phyloP scores from a whole-genome alignment of 495 filamentous ascomycete genomes.

The Chaetomium fimeti region DNA sequence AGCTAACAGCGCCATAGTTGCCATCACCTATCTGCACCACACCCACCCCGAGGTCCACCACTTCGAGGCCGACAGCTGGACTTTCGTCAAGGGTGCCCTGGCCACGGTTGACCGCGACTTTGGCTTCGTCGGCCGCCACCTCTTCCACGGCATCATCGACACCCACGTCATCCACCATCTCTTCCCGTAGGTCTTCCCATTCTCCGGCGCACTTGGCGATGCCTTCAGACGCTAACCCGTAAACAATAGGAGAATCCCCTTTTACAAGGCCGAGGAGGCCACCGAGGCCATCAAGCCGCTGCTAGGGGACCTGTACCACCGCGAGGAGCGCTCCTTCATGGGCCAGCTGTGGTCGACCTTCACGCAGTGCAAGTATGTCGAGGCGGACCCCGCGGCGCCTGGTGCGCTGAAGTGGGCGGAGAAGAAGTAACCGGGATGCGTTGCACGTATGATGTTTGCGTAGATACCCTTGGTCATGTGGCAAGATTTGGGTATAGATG shows the following conservation, averaged over 20 bases:
- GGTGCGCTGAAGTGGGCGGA: slow-evolving; percentile 38
- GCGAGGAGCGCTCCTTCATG: slow-evolving; percentile 46
- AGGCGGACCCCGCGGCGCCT: slow-evolving; percentile 34
- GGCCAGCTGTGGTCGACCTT: slow-evolving; percentile 39
- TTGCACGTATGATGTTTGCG: not conserved
- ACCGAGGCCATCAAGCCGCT: slow-evolving; percentile 76
- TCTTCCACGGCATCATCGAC: slow-evolving; percentile 89
- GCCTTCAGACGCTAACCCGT: slow-evolving; percentile 3
- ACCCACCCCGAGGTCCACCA: slow-evolving; percentile 79
- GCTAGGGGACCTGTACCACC: slow-evolving; percentile 75
- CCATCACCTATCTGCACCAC: slow-evolving; percentile 88
- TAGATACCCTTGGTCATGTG: not conserved
- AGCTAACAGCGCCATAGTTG: slow-evolving; percentile 48
- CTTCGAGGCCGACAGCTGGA: slow-evolving; percentile 74
- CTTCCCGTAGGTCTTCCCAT: slow-evolving; percentile 46
- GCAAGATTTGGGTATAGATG: slow-evolving; percentile 5
- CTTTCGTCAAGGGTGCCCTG: slow-evolving; percentile 79
- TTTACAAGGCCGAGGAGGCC: slow-evolving; percentile 87
- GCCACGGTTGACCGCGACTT: slow-evolving; percentile 87
- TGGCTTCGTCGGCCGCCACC: slow-evolving; percentile 77
- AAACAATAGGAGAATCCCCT: slow-evolving; percentile 64
- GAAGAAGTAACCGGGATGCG: slow-evolving; percentile 9
- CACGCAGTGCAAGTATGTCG: slow-evolving; percentile 39
- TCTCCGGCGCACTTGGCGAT: not conserved
- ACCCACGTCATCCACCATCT: slow-evolving; percentile 91